Evolutionary conservation across 2,329 filamentous ascomycete genomes (phyloP), one percentile per base, ranked within the genome.

Genomic region (Stenocarpella maydis): DNA sequence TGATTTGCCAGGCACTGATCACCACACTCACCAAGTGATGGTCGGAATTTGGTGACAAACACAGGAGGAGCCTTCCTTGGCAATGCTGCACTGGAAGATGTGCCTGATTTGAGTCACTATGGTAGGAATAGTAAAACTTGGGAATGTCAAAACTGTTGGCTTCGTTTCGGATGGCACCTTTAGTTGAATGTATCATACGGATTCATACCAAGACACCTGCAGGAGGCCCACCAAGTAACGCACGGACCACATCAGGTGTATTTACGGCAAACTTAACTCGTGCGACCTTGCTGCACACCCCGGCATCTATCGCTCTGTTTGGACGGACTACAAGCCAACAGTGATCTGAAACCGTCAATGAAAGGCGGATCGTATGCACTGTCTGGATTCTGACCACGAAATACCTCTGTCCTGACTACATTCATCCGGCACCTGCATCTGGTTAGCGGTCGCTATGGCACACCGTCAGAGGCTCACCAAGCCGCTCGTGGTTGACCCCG

Each of bases 401-500:
- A 43, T 5, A 14, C 37, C 17, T n/a, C 2, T 19, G 17, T 17
- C 1, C 6, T 17, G 10, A 53, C 2, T 31, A 7, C 12, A 24
- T n/a, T n/a, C n/a, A n/a, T n/a, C n/a, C n/a, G 10, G 2, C 15
- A 45, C 21, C 3, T 3, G 15, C 19, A 24, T 17, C 52, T 21
- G 10, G 24, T 15, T 14, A 19, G 3, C 21, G n/a, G 10, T 26
- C 41, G 53, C 21, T 3, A 73, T 72, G 72, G 67, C 71, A 24
- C 67, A 72, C 8, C 58, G 49, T 14, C 52, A 68, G 34, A 54
- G 19, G 8, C 67, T 73, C 19, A 55, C 34, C 10, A 61, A 45
- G 37, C 73, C 73, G 0, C 60, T 73, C 21, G 55, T 74, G 43
- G 52, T 74, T 31, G 64, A 70, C 15, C 63, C 73, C 14, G 50